Base-by-base conservation (phyloP, 2,329 filamentous ascomycete species). In the Lachnellula occidentalis region DNA sequence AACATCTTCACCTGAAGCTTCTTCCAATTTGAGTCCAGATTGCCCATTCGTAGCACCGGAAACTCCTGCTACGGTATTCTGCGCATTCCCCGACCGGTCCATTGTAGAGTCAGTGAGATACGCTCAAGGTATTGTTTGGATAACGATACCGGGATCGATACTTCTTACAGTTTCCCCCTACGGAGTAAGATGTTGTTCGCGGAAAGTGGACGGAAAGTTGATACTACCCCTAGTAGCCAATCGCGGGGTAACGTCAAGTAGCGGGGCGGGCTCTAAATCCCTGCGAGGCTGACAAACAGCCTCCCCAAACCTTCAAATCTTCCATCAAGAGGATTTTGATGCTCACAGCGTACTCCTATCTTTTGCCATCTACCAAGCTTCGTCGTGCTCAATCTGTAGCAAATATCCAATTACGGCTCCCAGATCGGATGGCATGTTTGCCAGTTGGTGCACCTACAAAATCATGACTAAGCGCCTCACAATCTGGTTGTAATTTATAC, bases 1-100 rank as follows among this genome's bases (percentile, higher is more conserved):
- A 8, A 59, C 51, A 27, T 65, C 61, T 34, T 64, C 59, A 9
- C 45, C 51, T 19, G 17, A 45, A 15, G 24, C 24, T 27, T 7
- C 9, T 7, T 45, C 50, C 12, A 45, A 9, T 19, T 27, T 22
- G 11, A 37, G 1, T 27, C 11, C 45, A 19, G 45, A n/a, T 19
- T 59, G 55, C 34, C 52, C 53, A 46, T 51, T 50, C 2, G 22
- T 11, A 45, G 14, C 24, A 5, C 19, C 12, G 3, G 22, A 11
- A 39, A 8, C 15, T 15, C 14, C 36, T 15, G 36, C n/a, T 15
- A 9, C 36, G 8, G 36, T 15, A 15, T 39, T 15, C 36, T 39
- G 36, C 15, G 15, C n/a, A 17, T 9, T 9, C 8, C n/a, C n/a
- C 6, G 5, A 17, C 36, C n/a, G 43, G 8, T 17, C 43, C 43